Percentiles rank a stretch among this genome's conserved stretches.
Conservation (phyloP, 208 protist species). For the Wallacemonas sp. region DNA sequence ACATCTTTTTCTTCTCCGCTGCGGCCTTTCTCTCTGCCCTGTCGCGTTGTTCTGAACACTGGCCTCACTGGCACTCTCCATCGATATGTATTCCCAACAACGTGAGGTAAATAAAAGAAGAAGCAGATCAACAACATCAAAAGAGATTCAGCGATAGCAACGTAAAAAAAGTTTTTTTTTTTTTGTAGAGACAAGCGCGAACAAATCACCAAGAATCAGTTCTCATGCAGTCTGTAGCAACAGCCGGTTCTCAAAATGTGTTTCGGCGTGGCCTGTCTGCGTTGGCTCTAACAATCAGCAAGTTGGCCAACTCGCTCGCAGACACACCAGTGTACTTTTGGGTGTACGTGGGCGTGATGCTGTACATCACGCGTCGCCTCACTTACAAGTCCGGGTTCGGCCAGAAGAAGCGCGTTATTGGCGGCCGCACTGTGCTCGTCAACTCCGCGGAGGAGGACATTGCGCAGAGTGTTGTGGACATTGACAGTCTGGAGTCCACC, state of each 20-base stretch:
- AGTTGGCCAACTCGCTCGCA: conserved; percentile 24
- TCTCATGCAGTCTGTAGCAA: background rate
- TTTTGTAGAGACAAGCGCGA: background rate
- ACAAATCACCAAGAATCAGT: background rate
- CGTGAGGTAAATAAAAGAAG: no score
- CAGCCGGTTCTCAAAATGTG: background rate
- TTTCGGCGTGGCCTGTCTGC: conserved; percentile 3
- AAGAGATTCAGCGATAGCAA: no score
- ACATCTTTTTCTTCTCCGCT: no score
- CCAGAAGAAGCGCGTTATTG: conserved; percentile 47
- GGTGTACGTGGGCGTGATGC: conserved; percentile 64
- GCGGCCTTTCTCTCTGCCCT: no score
- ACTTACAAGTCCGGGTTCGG: conserved; percentile 43
- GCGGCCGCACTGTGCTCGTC: conserved; percentile 38
- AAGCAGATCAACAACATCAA: no score
- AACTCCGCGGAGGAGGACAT: conserved; percentile 69
- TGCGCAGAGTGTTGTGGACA: conserved; percentile 63
- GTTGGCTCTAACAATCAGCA: conserved; percentile 7
- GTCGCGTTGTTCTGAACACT: no score
- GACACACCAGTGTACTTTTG: conserved; percentile 66
- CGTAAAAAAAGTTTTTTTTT: background rate
- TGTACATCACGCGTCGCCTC: conserved; percentile 53
- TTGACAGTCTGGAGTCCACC: conserved; percentile 53
- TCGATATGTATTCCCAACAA: no score
- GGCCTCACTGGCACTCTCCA: no score